A percentile compares a stretch with the other conserved stretches of the same genome.
These are phyloP conservation scores for Dipodascus geniculatus DNA, from an alignment of 805 yeast genomes.

Conservation along the genomic window DNA sequence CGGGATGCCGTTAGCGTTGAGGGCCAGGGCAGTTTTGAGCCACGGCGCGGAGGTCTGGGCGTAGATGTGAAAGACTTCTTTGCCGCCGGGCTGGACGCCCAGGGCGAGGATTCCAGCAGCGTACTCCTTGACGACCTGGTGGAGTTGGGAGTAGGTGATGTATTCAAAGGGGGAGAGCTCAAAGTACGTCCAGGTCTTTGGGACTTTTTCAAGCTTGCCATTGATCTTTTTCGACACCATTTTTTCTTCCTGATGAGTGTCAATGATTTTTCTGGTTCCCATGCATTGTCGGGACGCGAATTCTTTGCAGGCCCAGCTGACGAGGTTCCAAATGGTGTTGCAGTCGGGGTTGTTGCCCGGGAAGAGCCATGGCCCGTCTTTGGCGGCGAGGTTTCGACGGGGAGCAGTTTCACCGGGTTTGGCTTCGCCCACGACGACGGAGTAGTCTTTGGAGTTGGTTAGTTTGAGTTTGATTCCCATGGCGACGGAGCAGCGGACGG, in stretches of 20 bases:
- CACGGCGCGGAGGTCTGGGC: conserved; percentile 83
- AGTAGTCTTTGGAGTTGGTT: conserved; percentile 1
- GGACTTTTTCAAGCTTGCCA: conserved; percentile 59
- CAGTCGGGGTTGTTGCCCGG: conserved; percentile 53
- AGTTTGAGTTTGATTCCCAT: conserved; percentile 1
- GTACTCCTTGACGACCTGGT: conserved; percentile 35
- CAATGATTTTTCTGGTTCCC: conserved; percentile 71
- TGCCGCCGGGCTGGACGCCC: conserved; percentile 54
- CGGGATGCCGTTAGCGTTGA: conserved; percentile 68
- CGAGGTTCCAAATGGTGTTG: conserved; percentile 57
- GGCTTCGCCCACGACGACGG: conserved; percentile 25
- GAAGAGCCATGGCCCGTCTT: conserved; percentile 33
- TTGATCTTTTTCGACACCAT: conserved; percentile 62
- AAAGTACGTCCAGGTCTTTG: conserved; percentile 80
- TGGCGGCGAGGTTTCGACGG: conserved; percentile 23
- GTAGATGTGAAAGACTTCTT: conserved; percentile 65
- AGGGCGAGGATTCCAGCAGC: conserved; percentile 68
- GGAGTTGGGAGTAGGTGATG: conserved; percentile 49
- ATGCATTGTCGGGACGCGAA: conserved; percentile 45
- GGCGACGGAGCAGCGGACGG: background rate
- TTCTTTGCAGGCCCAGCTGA: conserved; percentile 47
- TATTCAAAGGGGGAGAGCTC: conserved; percentile 67
- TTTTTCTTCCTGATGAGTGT: conserved; percentile 67
- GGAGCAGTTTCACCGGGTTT: conserved; percentile 26
- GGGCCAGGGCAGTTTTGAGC: conserved; percentile 79